Conservation (phyloP, 1,284 basidiomycete genomes). For the Irpex sp. region DNA sequence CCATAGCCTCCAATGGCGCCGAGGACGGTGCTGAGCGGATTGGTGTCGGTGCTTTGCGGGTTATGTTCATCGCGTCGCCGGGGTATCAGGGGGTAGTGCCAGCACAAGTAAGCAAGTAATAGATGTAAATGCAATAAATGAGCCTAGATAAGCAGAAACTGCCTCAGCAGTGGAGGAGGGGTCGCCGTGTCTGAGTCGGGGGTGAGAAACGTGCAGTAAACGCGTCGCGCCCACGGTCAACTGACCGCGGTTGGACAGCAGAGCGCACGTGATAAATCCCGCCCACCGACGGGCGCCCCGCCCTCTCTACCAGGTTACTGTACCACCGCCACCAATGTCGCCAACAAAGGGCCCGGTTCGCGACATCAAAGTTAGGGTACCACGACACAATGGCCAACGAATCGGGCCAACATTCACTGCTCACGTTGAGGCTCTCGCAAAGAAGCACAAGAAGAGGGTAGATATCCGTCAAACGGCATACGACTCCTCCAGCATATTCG, state of each 20-base stretch:
- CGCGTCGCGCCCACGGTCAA: constrained; percentile 1
- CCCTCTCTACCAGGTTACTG: neutral
- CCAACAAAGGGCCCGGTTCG: constrained; percentile 45
- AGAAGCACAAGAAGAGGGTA: constrained; percentile 42
- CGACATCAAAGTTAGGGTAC: constrained; percentile 60
- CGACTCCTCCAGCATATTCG: constrained; percentile 47
- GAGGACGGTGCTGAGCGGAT: constrained; percentile 24
- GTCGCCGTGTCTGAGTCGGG: neutral
- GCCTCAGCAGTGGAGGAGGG: neutral
- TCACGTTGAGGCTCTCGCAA: constrained; percentile 54
- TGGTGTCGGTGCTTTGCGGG: constrained; percentile 18
- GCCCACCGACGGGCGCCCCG: neutral
- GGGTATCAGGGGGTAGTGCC: neutral
- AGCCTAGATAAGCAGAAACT: neutral
- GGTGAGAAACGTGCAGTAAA: neutral
- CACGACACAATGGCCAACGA: constrained; percentile 69
- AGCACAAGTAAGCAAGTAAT: neutral
- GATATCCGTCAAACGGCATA: constrained; percentile 59
- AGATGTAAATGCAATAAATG: neutral
- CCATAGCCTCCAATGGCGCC: constrained; percentile 47
- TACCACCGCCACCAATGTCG: constrained; percentile 40
- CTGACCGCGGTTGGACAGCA: neutral
- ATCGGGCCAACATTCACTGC: constrained; percentile 59
- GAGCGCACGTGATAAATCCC: constrained; percentile 8
- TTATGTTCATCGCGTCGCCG: constrained; percentile 20